Base-by-base conservation (phyloP, 306 rosid species). In the Sophora flavescens region DNA sequence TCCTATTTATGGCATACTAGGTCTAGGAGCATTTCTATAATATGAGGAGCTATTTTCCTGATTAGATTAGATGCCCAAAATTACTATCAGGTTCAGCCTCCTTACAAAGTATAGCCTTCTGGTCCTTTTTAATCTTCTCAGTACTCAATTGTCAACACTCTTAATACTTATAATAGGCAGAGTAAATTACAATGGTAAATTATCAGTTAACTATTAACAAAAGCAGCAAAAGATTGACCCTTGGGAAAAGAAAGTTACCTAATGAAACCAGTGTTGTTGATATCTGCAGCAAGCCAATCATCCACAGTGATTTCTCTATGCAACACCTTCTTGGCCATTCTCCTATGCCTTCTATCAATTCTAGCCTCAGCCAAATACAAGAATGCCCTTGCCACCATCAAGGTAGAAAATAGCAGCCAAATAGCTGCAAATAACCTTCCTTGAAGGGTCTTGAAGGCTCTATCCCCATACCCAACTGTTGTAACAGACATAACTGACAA, bases 381-480 rank as follows among this genome's bases (percentile, higher is more conserved):
- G 57, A 93, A 93, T 1, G 97, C 97, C 64, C 97, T 44, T 0
- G 96, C 97, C 70, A 89, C 97, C 66, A 89, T 88, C 84, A 93
- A 60, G 1, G 97, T 93, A 5, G 93, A 90, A 54, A 93, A 77
- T 16, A 93, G 81, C n/a, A 93, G 83, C 96, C 97, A 93, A 67
- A 93, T 15, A 0, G 89, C 91, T 0, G 97, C 96, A 73, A 93
- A 93, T 16, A 90, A 86, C 70, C 97, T 65, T 26, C 97, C 96
- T 0, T 75, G 70, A 9, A 89, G 87, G 0, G 96, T 90, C 89
- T 81, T 90, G 79, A 93, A 93, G 3, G 96, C 96, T 57, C 77
- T 63, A 75, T 93, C 97, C 0, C 97, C 97, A 42, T 93, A 93
- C 15, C 97, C 97, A 63, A 93, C 97, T 0, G 97, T 93, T 0